Evolutionary conservation across 495 filamentous ascomycete genomes (phyloP).

Genomic region (Neurospora cerealis): DNA sequence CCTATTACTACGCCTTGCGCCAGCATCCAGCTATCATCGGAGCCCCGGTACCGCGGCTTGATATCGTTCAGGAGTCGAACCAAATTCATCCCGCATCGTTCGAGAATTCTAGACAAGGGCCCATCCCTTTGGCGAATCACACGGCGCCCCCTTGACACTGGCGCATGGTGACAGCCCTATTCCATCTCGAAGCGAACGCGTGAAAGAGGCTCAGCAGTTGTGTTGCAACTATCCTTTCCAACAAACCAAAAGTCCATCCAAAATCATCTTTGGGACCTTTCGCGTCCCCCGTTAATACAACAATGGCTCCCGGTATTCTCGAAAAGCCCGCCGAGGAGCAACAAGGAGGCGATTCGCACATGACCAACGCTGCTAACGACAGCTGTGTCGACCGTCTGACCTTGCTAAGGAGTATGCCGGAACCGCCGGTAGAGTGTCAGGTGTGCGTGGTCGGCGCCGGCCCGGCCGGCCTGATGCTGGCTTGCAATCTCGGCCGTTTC

Average conservation of each 20-base stretch:
- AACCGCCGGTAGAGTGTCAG: conserved; percentile 28
- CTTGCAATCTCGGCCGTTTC: conserved; percentile 56
- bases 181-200: background rate
- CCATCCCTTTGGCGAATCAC: background rate
- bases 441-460: conserved; percentile 64
- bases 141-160: background rate
- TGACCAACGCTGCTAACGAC: conserved; percentile 13
- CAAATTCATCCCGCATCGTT: background rate
- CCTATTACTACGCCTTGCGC: background rate
- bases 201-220: background rate
- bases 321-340: conserved; percentile 20
- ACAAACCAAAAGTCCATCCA: background rate
- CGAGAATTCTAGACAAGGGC: background rate
- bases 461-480: conserved; percentile 61
- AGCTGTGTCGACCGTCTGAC: conserved; percentile 26
- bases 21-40: background rate
- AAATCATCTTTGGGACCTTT: background rate
- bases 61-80: background rate
- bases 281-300: background rate
- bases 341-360: conserved; percentile 9
- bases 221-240: background rate
- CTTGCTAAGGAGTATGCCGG: conserved; percentile 27
- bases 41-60: background rate
- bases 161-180: background rate
- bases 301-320: conserved; percentile 20